Percentiles rank a stretch among this genome's conserved stretches.
phyloP scores from a whole-genome alignment of 352 stramenopile genomes.

The Blastocystis sp. region DNA sequence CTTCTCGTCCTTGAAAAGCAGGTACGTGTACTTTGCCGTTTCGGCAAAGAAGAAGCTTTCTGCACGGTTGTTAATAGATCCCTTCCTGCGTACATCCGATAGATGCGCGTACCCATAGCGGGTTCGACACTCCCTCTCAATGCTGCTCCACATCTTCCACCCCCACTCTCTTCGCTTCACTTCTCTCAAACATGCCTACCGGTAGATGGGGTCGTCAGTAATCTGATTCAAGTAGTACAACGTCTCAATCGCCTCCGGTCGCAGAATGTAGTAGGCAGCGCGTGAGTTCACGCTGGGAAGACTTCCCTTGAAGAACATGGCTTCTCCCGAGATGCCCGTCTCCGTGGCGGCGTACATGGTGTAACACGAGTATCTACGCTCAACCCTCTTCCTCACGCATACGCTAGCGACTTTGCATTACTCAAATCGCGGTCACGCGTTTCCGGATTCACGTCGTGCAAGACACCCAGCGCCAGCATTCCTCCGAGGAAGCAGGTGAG shows the following conservation, averaged over 20 bases:
- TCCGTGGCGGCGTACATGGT: constrained; percentile 72
- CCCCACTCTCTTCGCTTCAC: constrained; percentile 63
- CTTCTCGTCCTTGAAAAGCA: constrained; percentile 57
- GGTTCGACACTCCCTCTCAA: constrained; percentile 80
- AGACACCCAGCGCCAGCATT: constrained; percentile 53
- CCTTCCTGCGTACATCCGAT: not conserved
- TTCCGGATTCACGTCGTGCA: constrained; percentile 38
- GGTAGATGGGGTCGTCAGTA: constrained; percentile 71
- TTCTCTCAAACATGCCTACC: not conserved
- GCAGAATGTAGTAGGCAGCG: constrained; percentile 74
- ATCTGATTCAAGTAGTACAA: constrained; percentile 75
- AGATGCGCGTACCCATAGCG: constrained; percentile 71
- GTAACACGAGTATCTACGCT: constrained; percentile 76
- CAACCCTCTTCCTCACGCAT: not conserved
- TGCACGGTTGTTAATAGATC: constrained; percentile 15
- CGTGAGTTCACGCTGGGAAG: constrained; percentile 61
- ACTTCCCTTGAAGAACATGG: constrained; percentile 70
- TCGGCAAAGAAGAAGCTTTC: constrained; percentile 55
- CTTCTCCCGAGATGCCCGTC: constrained; percentile 57
- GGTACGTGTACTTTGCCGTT: constrained; percentile 46
- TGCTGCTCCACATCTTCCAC: constrained; percentile 70
- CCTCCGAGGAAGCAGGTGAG: constrained; percentile 51
- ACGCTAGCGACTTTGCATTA: constrained; percentile 43
- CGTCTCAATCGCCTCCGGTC: constrained; percentile 76
- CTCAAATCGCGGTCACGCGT: constrained; percentile 33